phyloP scores from a whole-genome alignment of 1,284 basidiomycete species.

The Meripilus lineatus region DNA sequence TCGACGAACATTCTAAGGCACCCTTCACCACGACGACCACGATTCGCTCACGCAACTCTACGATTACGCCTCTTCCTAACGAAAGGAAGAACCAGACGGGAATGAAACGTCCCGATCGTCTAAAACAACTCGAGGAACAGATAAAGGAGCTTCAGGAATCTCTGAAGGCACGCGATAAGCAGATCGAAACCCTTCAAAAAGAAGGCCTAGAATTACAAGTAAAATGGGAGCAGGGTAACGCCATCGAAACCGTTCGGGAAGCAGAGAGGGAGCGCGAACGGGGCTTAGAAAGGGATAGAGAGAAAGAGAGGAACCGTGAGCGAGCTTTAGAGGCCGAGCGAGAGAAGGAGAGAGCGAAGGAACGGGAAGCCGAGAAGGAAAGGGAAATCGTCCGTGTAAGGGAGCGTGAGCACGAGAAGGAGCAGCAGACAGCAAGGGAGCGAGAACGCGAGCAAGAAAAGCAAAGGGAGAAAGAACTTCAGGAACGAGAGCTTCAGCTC shows the following conservation, averaged over 20 bases:
- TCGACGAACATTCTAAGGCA: neutral
- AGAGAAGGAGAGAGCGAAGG: slow-evolving; percentile 19
- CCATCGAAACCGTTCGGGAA: slow-evolving; percentile 10
- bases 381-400: slow-evolving; percentile 1
- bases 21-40: slow-evolving; percentile 1
- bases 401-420: slow-evolving; percentile 7
- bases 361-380: slow-evolving; percentile 11
- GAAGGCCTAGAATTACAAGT: slow-evolving; percentile 34
- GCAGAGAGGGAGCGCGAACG: slow-evolving; percentile 20
- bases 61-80: slow-evolving; percentile 3
- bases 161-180: slow-evolving; percentile 32
- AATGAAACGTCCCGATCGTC: slow-evolving; percentile 52
- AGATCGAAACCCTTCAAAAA: slow-evolving; percentile 50
- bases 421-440: slow-evolving; percentile 10
- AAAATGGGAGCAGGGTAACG: slow-evolving; percentile 23
- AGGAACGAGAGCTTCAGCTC: slow-evolving; percentile 13
- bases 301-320: slow-evolving; percentile 6
- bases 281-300: slow-evolving; percentile 14
- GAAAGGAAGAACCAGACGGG: slow-evolving; percentile 6
- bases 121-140: slow-evolving; percentile 52
- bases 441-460: slow-evolving; percentile 8
- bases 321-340: slow-evolving; percentile 14
- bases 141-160: slow-evolving; percentile 30
- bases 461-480: slow-evolving; percentile 10
- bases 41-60: neutral